phyloP scores from a whole-genome alignment of 805 yeast genomes.

The Candida corydali region DNA sequence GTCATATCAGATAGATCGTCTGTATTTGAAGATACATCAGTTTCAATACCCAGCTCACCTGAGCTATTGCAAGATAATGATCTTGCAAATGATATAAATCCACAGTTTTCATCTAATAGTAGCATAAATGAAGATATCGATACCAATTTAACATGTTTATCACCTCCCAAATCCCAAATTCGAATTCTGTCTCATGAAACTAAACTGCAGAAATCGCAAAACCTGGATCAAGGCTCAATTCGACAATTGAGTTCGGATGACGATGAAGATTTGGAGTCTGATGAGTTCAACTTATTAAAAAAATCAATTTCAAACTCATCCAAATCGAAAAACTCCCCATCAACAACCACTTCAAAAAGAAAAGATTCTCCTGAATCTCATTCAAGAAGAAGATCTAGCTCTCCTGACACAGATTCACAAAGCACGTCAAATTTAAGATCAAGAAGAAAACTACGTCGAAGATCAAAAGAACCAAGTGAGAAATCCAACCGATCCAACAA shows the following conservation, averaged over 20 bases:
- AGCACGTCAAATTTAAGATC: conserved; percentile 16
- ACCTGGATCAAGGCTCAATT: no score
- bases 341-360: neutral
- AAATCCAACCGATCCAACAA: conserved; percentile 10
- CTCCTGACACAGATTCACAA: conserved; percentile 10
- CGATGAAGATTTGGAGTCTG: conserved; percentile 5
- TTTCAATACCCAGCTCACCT: conserved; percentile 3
- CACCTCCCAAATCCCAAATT: conserved; percentile 8
- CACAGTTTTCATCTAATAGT: neutral
- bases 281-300: conserved; percentile 2
- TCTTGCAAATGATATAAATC: neutral
- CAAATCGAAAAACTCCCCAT: neutral
- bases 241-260: conserved; percentile 9
- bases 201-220: neutral
- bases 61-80: neutral
- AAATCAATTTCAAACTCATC: neutral
- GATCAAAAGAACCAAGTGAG: conserved; percentile 14
- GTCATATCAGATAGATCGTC: no score
- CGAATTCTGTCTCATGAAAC: conserved; percentile 7
- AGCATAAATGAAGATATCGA: neutral
- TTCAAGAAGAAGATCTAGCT: conserved; percentile 5
- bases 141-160: neutral
- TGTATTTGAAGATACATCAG: conserved; percentile 1
- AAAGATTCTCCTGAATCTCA: conserved; percentile 1
- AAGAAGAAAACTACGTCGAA: conserved; percentile 22